phyloP scores from a whole-genome alignment of 331 rosid species.

The Phaseolus coccineus region DNA sequence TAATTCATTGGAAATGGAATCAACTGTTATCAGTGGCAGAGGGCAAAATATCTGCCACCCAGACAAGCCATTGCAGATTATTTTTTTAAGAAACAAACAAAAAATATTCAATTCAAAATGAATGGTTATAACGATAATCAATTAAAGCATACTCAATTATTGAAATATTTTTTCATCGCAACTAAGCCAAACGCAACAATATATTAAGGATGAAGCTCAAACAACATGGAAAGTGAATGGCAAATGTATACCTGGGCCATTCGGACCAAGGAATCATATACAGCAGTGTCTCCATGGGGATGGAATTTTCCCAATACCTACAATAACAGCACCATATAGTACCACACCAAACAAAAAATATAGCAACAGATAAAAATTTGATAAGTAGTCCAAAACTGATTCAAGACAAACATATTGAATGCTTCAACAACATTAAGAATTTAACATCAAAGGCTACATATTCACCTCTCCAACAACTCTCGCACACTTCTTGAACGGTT shows the following conservation, averaged over 20 bases:
- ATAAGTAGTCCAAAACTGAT: slow-evolving; percentile 11
- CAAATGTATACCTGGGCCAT: slow-evolving; percentile 87
- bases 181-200: not conserved
- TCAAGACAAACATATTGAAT: slow-evolving; percentile 23
- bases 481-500: slow-evolving; percentile 96
- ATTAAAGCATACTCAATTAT: not conserved
- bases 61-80: no score
- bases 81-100: not conserved
- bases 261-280: slow-evolving; percentile 94
- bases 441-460: slow-evolving; percentile 24
- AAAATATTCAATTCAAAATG: not conserved
- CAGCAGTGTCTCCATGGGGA: slow-evolving; percentile 96
- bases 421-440: slow-evolving; percentile 19
- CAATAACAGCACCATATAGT: slow-evolving; percentile 30
- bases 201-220: slow-evolving; percentile 20
- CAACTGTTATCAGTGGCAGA: not conserved
- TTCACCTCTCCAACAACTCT: slow-evolving; percentile 99
- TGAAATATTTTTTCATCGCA: not conserved
- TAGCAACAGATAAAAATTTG: slow-evolving; percentile 3
- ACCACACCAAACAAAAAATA: slow-evolving; percentile 6
- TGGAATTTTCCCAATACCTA: slow-evolving; percentile 97
- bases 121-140: not conserved
- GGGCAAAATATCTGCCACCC: no score
- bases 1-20: not conserved
- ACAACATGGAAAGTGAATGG: not conserved